phyloP scores from a whole-genome alignment of 1,139 yeast species.

The Diutina rugosa region DNA sequence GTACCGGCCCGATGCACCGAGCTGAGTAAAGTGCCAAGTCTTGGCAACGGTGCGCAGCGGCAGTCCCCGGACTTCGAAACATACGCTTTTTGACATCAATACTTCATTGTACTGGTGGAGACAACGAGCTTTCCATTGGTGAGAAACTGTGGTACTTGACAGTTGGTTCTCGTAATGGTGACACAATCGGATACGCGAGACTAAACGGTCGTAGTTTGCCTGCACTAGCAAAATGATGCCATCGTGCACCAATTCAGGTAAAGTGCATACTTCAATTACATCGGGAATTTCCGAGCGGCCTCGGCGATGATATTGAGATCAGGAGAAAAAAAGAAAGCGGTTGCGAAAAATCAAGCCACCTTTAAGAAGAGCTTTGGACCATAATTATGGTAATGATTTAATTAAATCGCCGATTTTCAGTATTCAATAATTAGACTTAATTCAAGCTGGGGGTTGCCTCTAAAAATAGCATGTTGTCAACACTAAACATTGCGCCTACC shows the following conservation, averaged over 20 bases:
- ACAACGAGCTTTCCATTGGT: too few species aligned
- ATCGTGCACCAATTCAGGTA: neutral
- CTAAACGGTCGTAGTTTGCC: neutral
- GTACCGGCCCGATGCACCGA: neutral
- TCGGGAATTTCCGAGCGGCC: neutral
- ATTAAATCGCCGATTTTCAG: too few species aligned
- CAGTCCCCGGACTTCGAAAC: too few species aligned
- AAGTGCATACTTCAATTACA: neutral
- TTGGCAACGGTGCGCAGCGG: neutral
- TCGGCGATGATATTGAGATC: neutral
- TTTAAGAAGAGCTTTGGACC: too few species aligned
- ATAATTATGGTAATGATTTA: too few species aligned
- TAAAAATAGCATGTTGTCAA: neutral
- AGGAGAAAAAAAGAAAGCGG: neutral
- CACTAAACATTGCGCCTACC: neutral
- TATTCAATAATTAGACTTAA: too few species aligned
- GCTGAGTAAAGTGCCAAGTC: neutral
- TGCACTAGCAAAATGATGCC: neutral
- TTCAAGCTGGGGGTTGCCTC: neutral
- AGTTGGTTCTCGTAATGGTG: neutral
- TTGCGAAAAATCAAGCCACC: too few species aligned
- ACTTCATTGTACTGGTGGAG: too few species aligned
- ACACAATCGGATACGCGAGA: neutral
- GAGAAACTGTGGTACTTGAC: neutral
- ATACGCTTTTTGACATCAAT: too few species aligned